A percentile compares a stretch with the other conserved stretches of the same genome.
Conservation (phyloP, 139 green algal species). For the Ostreobium quekettii region DNA sequence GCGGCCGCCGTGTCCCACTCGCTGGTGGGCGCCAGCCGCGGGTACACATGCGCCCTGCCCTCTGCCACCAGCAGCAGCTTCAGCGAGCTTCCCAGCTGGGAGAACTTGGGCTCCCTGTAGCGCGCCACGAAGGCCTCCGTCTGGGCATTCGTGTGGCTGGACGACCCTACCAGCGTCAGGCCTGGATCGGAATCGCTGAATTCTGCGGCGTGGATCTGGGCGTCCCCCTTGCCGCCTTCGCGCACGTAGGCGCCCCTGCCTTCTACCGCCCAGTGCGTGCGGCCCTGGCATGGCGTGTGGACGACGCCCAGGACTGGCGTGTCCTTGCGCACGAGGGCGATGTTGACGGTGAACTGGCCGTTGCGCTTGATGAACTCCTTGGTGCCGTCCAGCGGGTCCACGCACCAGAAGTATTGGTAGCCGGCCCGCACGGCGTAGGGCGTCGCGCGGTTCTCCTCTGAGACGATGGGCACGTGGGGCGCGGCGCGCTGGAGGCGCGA, state of each 20-base stretch:
- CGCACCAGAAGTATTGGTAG: constrained; percentile 71
- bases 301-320: constrained; percentile 73
- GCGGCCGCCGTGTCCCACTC: constrained; percentile 84
- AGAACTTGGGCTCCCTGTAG: constrained; percentile 55
- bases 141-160: constrained; percentile 47
- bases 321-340: constrained; percentile 50
- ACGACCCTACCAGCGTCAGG: constrained; percentile 39
- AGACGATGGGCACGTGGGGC: constrained; percentile 79
- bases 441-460: constrained; percentile 66
- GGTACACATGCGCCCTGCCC: constrained; percentile 72
- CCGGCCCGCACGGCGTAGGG: constrained; percentile 55
- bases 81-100: constrained; percentile 61
- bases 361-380: constrained; percentile 91
- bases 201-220: constrained; percentile 22
- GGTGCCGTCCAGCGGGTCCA: constrained; percentile 83
- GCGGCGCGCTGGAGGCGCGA: constrained; percentile 35
- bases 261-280: constrained; percentile 54
- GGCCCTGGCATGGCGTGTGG: constrained; percentile 51
- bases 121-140: constrained; percentile 63
- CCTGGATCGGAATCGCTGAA: constrained; percentile 18
- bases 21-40: constrained; percentile 49
- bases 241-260: constrained; percentile 62
- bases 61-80: constrained; percentile 84
- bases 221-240: constrained; percentile 13
- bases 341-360: constrained; percentile 84